phyloP scores from a whole-genome alignment of 139 green algal species.

The Bryopsis sp. region DNA sequence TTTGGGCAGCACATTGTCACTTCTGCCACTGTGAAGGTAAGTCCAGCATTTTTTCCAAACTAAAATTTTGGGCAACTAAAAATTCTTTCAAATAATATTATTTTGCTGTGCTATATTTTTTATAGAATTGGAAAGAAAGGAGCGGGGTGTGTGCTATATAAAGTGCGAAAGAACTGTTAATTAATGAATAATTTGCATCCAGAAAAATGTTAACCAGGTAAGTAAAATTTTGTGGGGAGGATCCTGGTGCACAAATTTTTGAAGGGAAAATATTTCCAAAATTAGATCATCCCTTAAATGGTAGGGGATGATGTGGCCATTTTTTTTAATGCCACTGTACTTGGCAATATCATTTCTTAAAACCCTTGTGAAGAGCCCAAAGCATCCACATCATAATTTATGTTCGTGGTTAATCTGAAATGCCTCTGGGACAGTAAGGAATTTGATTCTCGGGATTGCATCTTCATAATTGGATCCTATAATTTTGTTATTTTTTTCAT shows the following conservation, averaged over 20 bases:
- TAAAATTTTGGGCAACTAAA: background rate
- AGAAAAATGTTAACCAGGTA: no score
- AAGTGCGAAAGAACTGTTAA: no score
- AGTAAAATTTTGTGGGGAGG: no score
- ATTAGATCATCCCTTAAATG: no score
- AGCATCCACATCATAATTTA: background rate
- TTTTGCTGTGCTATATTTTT: background rate
- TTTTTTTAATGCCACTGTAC: no score
- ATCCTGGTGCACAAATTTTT: no score
- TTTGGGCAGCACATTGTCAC: background rate
- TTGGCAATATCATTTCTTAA: background rate
- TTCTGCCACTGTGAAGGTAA: conserved; percentile 7
- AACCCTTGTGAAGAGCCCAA: background rate
- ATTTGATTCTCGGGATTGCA: background rate
- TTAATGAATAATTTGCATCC: background rate
- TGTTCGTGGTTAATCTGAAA: background rate
- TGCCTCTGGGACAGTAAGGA: background rate
- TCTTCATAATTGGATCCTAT: background rate
- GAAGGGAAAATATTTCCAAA: no score
- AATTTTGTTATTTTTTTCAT: background rate
- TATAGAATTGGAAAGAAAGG: background rate
- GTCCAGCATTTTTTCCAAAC: background rate
- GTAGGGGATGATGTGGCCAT: no score
- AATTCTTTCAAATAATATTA: background rate
- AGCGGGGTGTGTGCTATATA: background rate